A percentile compares a stretch with the other conserved stretches of the same genome.
These are phyloP conservation scores for Lentinus brumalis DNA, from an alignment of 768 basidiomycete species.

Conservation along the genomic window DNA sequence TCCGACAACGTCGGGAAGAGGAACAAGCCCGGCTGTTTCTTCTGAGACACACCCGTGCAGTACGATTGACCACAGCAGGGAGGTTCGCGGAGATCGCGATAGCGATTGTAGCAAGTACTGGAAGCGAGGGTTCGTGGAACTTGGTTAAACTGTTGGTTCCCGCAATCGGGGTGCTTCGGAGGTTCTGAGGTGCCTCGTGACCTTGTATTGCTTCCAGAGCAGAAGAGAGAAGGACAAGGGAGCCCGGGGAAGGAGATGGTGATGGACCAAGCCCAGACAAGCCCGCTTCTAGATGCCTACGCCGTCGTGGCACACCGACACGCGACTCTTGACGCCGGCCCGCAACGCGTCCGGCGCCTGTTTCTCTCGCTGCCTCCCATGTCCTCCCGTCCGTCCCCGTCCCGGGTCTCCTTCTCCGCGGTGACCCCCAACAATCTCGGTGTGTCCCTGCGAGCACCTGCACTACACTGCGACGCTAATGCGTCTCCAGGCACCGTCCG, in stretches of 20 bases:
- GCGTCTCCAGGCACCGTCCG: conserved; percentile 52
- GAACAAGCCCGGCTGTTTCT: too few species aligned
- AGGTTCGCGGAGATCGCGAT: conserved; percentile 14
- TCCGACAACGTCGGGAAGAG: neutral
- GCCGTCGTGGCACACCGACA: neutral
- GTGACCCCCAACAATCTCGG: conserved; percentile 84
- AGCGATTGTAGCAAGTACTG: conserved; percentile 1
- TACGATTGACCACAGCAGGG: neutral
- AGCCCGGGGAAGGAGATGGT: neutral
- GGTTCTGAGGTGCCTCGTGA: neutral
- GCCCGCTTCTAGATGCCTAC: neutral
- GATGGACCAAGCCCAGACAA: neutral
- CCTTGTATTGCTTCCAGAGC: neutral
- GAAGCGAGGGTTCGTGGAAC: neutral
- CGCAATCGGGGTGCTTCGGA: conserved; percentile 1
- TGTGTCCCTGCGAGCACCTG: conserved; percentile 49
- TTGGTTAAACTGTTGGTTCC: conserved; percentile 11
- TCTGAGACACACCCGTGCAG: neutral
- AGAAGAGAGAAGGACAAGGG: neutral
- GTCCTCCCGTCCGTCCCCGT: conserved; percentile 31
- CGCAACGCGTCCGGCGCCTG: conserved; percentile 15
- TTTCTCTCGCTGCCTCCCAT: conserved; percentile 31
- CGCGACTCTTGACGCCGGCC: conserved; percentile 12
- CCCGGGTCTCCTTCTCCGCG: conserved; percentile 69
- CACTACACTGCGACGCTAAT: conserved; percentile 64